Conservation (phyloP, 2,329 filamentous ascomycete species). For the Trichoderma sp. region DNA sequence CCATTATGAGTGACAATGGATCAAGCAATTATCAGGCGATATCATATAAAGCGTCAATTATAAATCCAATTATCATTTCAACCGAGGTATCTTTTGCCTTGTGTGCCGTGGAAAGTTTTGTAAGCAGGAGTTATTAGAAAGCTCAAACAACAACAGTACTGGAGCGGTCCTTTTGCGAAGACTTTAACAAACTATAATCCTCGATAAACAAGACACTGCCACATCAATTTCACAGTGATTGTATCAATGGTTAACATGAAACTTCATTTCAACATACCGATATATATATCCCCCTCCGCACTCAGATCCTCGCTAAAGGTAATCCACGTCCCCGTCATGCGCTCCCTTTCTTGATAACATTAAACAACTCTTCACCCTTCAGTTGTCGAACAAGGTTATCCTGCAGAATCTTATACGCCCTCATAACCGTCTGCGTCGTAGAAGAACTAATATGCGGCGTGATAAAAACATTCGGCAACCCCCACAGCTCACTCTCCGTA, state of each 20-base stretch:
- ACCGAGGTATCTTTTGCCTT: not conserved
- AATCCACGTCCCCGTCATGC: not conserved
- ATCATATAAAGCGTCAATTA: not conserved
- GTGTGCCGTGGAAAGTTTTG: not conserved
- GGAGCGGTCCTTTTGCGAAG: not conserved
- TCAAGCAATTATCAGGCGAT: not conserved
- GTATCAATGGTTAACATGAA: not conserved
- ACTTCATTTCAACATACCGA: not conserved
- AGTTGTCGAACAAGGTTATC: not conserved
- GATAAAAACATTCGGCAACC: conserved; percentile 2
- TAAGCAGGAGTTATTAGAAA: not conserved
- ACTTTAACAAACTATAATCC: not conserved
- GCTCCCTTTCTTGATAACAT: not conserved
- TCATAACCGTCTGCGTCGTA: not conserved
- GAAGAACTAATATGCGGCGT: not conserved
- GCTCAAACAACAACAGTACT: not conserved
- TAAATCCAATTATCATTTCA: not conserved
- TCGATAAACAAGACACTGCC: not conserved
- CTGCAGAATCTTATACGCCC: not conserved
- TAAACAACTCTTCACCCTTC: not conserved
- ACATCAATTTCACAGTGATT: not conserved
- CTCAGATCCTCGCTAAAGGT: not conserved
- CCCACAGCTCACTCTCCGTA: conserved; percentile 1
- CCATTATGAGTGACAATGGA: not conserved
- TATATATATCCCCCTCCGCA: not conserved